Evolutionary conservation across 163 green algal species (phyloP).

Genomic region (Scenedesmus sp.): DNA sequence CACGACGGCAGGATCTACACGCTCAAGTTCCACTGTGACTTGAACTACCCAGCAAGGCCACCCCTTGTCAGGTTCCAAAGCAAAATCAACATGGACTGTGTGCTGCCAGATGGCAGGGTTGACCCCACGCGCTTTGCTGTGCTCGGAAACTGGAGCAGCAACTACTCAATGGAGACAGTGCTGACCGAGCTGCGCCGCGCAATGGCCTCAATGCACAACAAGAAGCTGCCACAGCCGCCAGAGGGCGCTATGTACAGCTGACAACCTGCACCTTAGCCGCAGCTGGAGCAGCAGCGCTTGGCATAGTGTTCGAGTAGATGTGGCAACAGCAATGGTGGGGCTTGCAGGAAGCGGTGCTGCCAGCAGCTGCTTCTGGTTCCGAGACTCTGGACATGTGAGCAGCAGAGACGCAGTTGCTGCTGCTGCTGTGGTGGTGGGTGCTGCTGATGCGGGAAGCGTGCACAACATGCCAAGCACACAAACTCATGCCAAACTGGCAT

Average conservation of each 20-base stretch:
- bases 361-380: not conserved
- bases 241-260: conserved; percentile 84
- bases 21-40: conserved; percentile 88
- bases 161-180: conserved; percentile 93
- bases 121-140: conserved; percentile 82
- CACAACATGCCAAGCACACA: not conserved
- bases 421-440: not conserved
- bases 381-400: not conserved
- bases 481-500: no score
- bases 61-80: conserved; percentile 82
- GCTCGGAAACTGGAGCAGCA: conserved; percentile 86
- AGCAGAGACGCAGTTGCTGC: not conserved
- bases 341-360: not conserved
- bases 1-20: conserved; percentile 96
- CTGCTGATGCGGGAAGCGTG: not conserved
- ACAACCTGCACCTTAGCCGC: conserved; percentile 2
- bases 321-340: not conserved
- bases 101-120: conserved; percentile 82
- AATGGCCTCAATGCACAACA: conserved; percentile 88
- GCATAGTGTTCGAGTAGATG: not conserved
- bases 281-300: not conserved
- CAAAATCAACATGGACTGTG: conserved; percentile 90
- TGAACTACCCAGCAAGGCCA: conserved; percentile 86
- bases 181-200: conserved; percentile 90
- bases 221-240: conserved; percentile 92